Evolutionary conservation across 805 yeast genomes (phyloP), one percentile per base, ranked within the genome.

Genomic region (Yarrowia divulgata): DNA sequence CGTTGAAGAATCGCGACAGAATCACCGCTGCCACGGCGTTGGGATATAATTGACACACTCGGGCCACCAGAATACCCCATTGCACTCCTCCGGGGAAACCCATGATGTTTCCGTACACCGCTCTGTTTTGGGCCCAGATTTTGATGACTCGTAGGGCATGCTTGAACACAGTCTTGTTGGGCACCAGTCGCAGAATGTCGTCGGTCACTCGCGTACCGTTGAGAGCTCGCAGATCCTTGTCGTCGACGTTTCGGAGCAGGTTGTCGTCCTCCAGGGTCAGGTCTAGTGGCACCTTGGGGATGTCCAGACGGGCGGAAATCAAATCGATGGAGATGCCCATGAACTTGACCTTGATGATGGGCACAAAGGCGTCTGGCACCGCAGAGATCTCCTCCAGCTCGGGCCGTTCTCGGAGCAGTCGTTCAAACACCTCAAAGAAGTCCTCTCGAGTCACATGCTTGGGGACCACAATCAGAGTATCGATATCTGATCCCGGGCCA

Each of bases 51-150:
- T 95, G 99, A 79, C 99, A 95, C 37, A 95, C 92, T 74, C 99
- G 84, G 1, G 98, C 99, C n/a, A 93, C 98, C 49, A 95, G 79
- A 98, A 95, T 95, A 0, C 99, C 99, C 99, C 99, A 95, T 0
- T 99, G 99, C 62, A 95, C 99, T 79, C 99, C 99, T 75, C 99
- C 99, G 0, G 98, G 99, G 79, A 94, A 95, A 0, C 99, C 99
- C 84, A 90, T 91, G 55, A 95, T 90, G 76, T 95, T 95, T 8
- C 91, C 98, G 79, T 95, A 95, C 16, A 95, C 86, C 0, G 97
- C 98, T 64, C 98, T 84, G 75, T 93, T 87, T 76, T 93, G 94
- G 0, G 99, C 99, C 99, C 99, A 95, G 75, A 95, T 83, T 78
- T 95, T 95, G 72, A 95, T 90, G 16, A 97, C 93, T 72, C 99